Evolutionary conservation across 169 alveolate species (phyloP), one percentile per base, ranked within the genome.

Genomic region (Plasmodium inui): DNA sequence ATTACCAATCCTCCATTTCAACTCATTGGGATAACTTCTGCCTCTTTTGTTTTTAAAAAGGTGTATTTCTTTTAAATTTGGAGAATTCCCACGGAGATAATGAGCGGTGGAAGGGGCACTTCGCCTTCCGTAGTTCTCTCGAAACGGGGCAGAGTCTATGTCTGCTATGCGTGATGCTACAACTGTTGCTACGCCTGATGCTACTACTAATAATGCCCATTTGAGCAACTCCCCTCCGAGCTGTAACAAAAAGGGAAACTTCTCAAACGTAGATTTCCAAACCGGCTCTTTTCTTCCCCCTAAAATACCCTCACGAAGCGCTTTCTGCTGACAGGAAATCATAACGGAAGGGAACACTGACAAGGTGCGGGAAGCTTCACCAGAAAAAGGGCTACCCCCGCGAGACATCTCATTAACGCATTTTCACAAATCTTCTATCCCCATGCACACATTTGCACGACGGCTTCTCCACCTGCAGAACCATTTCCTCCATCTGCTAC

Each of bases 41-140:
- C 30, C 28, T 50, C 61, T 26, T 81, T 81, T 53, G 89, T 26
- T 53, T 74, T 81, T 79, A 79, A 79, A 39, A 79, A 79, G 19
- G 19, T 22, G 57, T 39, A 14, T 79, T 79, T 72, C 39, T 41
- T 39, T 37, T 41, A 39, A 79, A 6, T 79, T 79, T 39, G 37
- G 28, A 79, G 6, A n/a, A 50, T 41, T 72, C 9, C 22, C 50
- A 37, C 57, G 50, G 5, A 34, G 1, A 79, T 37, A 22, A 44
- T 7, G 37, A 22, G 8, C 70, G 4, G 17, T 22, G 30, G 55
- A 79, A 79, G 70, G 14, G 55, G 30, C 50, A 6, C 55, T 44
- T 39, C 26, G 70, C 55, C 55, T 79, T 79, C 32, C 30, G 70
- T 28, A 32, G 57, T 79, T 17, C 76, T 22, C 76, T 4, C 37